phyloP scores from a whole-genome alignment of 805 yeast genomes.

The Ogataea methanolica region DNA sequence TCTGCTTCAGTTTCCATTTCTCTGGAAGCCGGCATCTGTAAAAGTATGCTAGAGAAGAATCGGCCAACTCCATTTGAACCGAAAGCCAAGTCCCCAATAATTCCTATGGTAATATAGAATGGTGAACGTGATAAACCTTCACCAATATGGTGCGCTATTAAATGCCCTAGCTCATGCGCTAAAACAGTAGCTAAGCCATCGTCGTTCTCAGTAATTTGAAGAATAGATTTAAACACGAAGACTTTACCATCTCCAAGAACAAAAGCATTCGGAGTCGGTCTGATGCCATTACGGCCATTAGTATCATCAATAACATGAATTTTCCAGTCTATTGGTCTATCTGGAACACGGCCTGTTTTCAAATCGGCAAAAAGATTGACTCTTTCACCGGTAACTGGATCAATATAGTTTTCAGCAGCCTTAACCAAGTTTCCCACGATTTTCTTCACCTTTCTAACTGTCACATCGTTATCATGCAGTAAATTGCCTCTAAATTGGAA shows the following conservation, averaged over 20 bases:
- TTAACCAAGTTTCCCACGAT: slow-evolving; percentile 63
- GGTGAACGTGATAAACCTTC: slow-evolving; percentile 82
- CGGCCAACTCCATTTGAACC: slow-evolving; percentile 47
- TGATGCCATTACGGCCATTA: slow-evolving; percentile 24
- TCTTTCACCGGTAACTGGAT: slow-evolving; percentile 28
- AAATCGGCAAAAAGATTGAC: slow-evolving; percentile 22
- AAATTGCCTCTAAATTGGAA: slow-evolving; percentile 46
- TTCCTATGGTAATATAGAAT: slow-evolving; percentile 60
- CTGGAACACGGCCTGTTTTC: slow-evolving; percentile 22
- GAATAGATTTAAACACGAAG: slow-evolving; percentile 75
- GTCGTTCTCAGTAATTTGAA: slow-evolving; percentile 74
- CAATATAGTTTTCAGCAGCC: slow-evolving; percentile 43
- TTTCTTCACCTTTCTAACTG: slow-evolving; percentile 46
- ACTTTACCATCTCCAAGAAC: slow-evolving; percentile 96
- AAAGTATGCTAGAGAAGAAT: neutral
- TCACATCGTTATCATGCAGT: slow-evolving; percentile 61
- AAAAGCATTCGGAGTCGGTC: slow-evolving; percentile 94
- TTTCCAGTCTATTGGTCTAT: slow-evolving; percentile 54
- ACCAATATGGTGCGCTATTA: slow-evolving; percentile 84
- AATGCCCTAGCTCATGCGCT: slow-evolving; percentile 92
- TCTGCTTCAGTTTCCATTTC: slow-evolving; percentile 97
- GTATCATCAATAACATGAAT: slow-evolving; percentile 75
- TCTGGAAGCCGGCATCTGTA: slow-evolving; percentile 75
- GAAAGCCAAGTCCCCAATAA: slow-evolving; percentile 44
- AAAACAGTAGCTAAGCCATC: slow-evolving; percentile 95